Conservation (phyloP, 257 asterid species). For the Gentiana macrophylla region DNA sequence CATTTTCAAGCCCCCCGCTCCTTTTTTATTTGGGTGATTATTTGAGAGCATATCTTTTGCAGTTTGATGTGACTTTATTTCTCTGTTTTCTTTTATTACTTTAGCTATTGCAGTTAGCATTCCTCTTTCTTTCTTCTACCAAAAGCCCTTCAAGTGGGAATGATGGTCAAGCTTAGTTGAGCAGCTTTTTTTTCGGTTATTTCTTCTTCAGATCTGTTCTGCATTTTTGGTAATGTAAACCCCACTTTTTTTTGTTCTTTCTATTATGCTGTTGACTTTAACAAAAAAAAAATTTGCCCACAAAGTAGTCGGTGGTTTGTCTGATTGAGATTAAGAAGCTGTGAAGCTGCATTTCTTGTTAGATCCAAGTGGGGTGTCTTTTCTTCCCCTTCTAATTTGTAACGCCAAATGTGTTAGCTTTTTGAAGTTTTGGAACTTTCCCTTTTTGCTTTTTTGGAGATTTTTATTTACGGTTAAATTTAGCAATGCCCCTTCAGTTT, state of each 20-base stretch:
- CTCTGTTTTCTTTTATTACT: too few relatives aligned
- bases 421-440: not conserved
- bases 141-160: too few relatives aligned
- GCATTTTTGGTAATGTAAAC: constrained; percentile 3
- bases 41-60: too few relatives aligned
- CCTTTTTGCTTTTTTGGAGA: not conserved
- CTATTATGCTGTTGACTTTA: not conserved
- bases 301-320: not conserved
- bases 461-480: not conserved
- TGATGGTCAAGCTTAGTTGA: constrained; percentile 2
- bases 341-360: constrained; percentile 7
- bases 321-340: constrained; percentile 4
- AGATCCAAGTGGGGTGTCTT: constrained; percentile 1
- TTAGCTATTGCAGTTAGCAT: too few relatives aligned
- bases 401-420: too few relatives aligned
- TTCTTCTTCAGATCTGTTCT: constrained; percentile 11
- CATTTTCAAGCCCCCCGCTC: too few relatives aligned
- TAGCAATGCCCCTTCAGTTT: not conserved
- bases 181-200: not conserved
- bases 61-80: too few relatives aligned
- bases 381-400: not conserved
- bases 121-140: too few relatives aligned
- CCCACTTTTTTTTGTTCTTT: not conserved
- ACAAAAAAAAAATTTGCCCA: too few relatives aligned
- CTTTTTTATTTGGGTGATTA: too few relatives aligned